Evolutionary conservation across 2,329 filamentous ascomycete genomes (phyloP).

Genomic region (Fusarium vanettenii): DNA sequence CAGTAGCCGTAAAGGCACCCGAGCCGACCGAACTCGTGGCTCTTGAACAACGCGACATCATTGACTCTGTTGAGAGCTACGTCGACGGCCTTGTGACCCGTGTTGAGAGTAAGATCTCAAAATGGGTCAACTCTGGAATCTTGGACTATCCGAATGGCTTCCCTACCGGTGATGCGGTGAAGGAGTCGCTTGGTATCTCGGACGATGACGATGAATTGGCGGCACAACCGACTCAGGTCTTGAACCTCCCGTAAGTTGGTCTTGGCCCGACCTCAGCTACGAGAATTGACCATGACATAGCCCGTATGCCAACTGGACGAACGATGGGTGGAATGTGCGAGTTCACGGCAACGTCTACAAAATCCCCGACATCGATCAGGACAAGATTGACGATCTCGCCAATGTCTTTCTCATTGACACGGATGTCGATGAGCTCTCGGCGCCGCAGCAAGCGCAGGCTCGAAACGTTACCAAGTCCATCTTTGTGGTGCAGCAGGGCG

Average conservation of each 20-base stretch:
- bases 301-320: constrained; percentile 82
- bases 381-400: constrained; percentile 75
- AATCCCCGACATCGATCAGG: constrained; percentile 73
- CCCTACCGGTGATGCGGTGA: constrained; percentile 70
- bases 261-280: not conserved
- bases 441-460: constrained; percentile 72
- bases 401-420: constrained; percentile 77
- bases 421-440: constrained; percentile 68
- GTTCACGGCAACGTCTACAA: constrained; percentile 88
- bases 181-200: constrained; percentile 70
- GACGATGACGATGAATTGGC: constrained; percentile 67
- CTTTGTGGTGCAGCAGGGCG: constrained; percentile 78
- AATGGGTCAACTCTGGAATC: constrained; percentile 71
- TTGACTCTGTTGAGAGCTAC: constrained; percentile 60
- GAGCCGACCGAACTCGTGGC: constrained; percentile 39
- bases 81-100: constrained; percentile 61
- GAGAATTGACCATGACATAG: constrained; percentile 41
- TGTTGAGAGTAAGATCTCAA: constrained; percentile 67
- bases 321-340: constrained; percentile 80
- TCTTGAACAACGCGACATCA: constrained; percentile 48
- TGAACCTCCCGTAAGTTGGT: constrained; percentile 70
- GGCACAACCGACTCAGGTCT: constrained; percentile 74
- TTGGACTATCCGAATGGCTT: constrained; percentile 76
- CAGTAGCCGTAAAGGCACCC: constrained; percentile 28
- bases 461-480: constrained; percentile 80